Base-by-base conservation (phyloP, 1,139 yeast genomes). In the Geotrichum phurueaensis region DNA sequence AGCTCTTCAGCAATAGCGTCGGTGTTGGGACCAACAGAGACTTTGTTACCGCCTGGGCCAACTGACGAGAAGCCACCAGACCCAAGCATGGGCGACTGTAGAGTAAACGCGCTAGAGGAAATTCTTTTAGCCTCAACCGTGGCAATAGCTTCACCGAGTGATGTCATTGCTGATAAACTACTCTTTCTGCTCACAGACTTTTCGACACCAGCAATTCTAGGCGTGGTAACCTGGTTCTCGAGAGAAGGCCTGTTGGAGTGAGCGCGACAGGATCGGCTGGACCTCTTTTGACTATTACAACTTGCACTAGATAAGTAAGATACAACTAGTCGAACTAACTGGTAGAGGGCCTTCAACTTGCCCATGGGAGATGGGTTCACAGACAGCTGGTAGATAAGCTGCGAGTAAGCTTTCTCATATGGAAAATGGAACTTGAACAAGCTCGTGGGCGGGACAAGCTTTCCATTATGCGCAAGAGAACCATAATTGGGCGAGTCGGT, bases 1-100 rank as follows among this genome's bases (percentile, higher is more conserved):
- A 71, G 64, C 60, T 71, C 74, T 23, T 70, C 73, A 13, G 71
- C 73, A 51, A 71, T 71, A 15, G 73, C 68, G 60, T 71, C 74
- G 0, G 74, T 71, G 36, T 67, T 70, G 5, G 74, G 73, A 2
- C 64, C 51, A 25, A 23, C 15, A 45, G 61, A 56, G 9, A 31
- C 49, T 20, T 60, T 54, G 48, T 56, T 49, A n/a, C 51, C 45
- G 10, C 55, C 52, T 13, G 54, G 47, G 9, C 31, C 31, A 27
- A 27, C 31, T 27, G 31, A 27, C 9, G 31, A 27, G 50, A 52
- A 58, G 18, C 53, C 54, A 10, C 50, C 53, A 10, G 60, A 53
- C 22, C 54, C 49, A 20, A 54, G 53, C 45, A 54, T 47, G 15
- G 61, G 61, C n/a, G 61, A 59, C 18, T 51, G 55, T 2, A 53